Base-by-base conservation (phyloP, 306 rosid species). In the Fragaria iinumae region DNA sequence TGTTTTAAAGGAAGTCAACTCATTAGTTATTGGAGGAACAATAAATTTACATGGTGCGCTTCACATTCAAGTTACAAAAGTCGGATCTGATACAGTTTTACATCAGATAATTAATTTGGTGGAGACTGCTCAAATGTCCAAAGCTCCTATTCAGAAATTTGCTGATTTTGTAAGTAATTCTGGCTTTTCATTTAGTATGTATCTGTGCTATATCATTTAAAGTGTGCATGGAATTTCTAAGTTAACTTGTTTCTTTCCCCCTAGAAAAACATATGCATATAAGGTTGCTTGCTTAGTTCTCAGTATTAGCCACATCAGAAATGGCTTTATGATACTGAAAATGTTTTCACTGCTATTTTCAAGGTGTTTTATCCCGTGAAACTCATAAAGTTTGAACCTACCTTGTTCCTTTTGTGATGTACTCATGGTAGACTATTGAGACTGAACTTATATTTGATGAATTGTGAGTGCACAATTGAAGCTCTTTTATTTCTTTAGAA, bases 131-230 rank as follows among this genome's bases (percentile, higher is more conserved):
- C 99, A 96, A 82, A 96, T 96, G 99, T 91, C 98, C 64, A 96
- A 96, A 84, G 99, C 99, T 67, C 99, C 98, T 41, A 96, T 96
- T 81, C 99, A 96, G 91, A 96, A 96, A 84, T 96, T 96, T 86
- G 99, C 99, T 66, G 99, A 96, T 80, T 96, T 88, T 86, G 99
- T 96, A 87, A 92, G 99, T 84, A 79, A 67, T 60, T 2, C 11
- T 77, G 71, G 74, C 49, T 67, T 80, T 34, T 77, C 62, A 72
- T 6, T 29, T 20, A 41, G 11, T 8, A 17, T 56, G 11, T 21
- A 16, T 56, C 17, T 76, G 20, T 74, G 44, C 71, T 48, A 68
- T 63, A 50, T 81, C 66, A 21, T 52, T 60, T 39, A 21, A 38
- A 48, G 43, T 0, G 32, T 81, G 23, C 44, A 18, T 32, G 29